A percentile compares a stretch with the other conserved stretches of the same genome.
These are phyloP conservation scores for Dioscorea alata DNA, from an alignment of 106 monocot species.

Conservation along the genomic window DNA sequence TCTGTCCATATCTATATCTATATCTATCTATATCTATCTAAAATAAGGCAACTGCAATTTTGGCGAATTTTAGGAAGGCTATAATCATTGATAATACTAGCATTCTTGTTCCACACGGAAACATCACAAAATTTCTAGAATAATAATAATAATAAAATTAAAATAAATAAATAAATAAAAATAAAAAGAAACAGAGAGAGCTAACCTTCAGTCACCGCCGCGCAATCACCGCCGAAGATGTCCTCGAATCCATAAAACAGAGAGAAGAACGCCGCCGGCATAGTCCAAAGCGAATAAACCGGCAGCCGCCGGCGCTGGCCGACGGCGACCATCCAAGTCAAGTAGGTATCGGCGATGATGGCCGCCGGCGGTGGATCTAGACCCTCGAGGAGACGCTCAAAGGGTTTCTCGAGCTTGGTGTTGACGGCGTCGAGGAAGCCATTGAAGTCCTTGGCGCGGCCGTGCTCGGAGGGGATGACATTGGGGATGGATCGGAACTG, in stretches of 20 bases:
- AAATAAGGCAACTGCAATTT: too few species aligned
- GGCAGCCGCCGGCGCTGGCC: slow-evolving; percentile 37
- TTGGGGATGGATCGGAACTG: slow-evolving; percentile 48
- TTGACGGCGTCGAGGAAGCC: slow-evolving; percentile 53
- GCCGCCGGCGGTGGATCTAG: slow-evolving; percentile 18
- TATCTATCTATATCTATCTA: too few species aligned
- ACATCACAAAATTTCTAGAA: too few species aligned
- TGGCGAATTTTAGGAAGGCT: too few species aligned
- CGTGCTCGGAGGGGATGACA: slow-evolving; percentile 58
- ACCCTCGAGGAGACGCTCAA: slow-evolving; percentile 34
- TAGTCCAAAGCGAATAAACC: slow-evolving; percentile 47
- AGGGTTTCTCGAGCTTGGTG: slow-evolving; percentile 36
- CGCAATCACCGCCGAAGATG: slow-evolving; percentile 1
- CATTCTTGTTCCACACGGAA: too few species aligned
- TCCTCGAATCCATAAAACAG: slow-evolving; percentile 20
- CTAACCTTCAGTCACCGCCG: neutral
- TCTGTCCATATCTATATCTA: too few species aligned
- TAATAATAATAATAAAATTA: too few species aligned
- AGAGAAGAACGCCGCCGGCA: slow-evolving; percentile 60
- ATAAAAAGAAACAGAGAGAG: neutral
- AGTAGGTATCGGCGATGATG: slow-evolving; percentile 45
- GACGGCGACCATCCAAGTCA: slow-evolving; percentile 44
- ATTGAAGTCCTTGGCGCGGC: slow-evolving; percentile 27
- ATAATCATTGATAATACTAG: too few species aligned
- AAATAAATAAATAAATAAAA: neutral